Evolutionary conservation across 768 basidiomycete species (phyloP).

Genomic region (Naganishia antarctica): DNA sequence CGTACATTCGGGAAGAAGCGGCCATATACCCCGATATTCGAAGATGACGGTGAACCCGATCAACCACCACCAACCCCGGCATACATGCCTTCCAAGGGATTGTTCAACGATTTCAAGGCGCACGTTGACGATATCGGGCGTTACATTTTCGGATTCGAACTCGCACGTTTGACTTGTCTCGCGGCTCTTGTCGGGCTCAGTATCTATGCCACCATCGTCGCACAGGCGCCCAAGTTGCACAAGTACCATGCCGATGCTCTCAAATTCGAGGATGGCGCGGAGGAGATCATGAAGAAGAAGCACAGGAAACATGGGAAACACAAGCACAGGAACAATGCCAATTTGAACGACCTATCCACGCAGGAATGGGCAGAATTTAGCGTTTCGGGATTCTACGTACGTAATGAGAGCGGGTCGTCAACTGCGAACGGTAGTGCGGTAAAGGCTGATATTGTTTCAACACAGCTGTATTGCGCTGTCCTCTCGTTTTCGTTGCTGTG

Average conservation of each 20-base stretch:
- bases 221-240: slow-evolving; percentile 40
- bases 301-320: slow-evolving; percentile 42
- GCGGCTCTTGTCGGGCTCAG: slow-evolving; percentile 56
- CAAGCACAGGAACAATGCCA: slow-evolving; percentile 39
- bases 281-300: slow-evolving; percentile 30
- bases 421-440: too few relatives aligned
- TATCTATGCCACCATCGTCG: slow-evolving; percentile 52
- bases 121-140: slow-evolving; percentile 35
- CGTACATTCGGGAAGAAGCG: slow-evolving; percentile 1
- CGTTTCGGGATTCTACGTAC: slow-evolving; percentile 49
- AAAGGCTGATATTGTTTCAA: slow-evolving; percentile 1
- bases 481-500: slow-evolving; percentile 53
- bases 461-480: slow-evolving; percentile 54
- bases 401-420: too few relatives aligned
- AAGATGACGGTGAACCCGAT: slow-evolving; percentile 22
- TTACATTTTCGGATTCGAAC: slow-evolving; percentile 54
- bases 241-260: slow-evolving; percentile 22
- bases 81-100: slow-evolving; percentile 40
- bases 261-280: background rate
- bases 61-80: slow-evolving; percentile 24
- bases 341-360: slow-evolving; percentile 40
- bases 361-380: slow-evolving; percentile 46
- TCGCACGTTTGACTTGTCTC: slow-evolving; percentile 54
- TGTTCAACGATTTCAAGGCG: slow-evolving; percentile 29
- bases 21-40: slow-evolving; percentile 23